Evolutionary conservation across 768 basidiomycete genomes (phyloP), one percentile per base, ranked within the genome.

Genomic region (Lactarius evosmus): DNA sequence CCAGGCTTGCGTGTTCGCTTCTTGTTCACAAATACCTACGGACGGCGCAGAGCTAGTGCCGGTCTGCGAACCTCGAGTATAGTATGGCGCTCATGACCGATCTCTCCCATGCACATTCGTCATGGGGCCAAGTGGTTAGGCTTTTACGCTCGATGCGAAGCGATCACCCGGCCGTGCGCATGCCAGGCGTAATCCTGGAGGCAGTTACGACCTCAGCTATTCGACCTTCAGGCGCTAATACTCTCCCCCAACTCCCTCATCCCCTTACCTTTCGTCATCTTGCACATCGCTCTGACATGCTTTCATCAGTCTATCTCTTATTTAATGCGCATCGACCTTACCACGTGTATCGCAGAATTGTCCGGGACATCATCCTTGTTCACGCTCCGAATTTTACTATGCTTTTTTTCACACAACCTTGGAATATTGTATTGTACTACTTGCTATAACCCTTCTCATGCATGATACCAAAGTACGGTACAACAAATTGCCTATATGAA

Each of bases 381-480:
- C 57, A 19, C 57, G 44, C 14, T 16, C n/a, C 8, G 40, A 41
- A 49, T 19, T 51, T 63, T 49, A n/a, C 53, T 51, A 52, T 63
- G 40, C 40, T 41, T 62, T 57, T 50, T 30, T 58, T 63, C 32
- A 50, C n/a, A 9, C 8, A 36, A 44, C 27, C 49, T 33, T 30
- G 52, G 30, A 49, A 19, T 64, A 64, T 36, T 38, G 46, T 64
- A 64, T 46, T 64, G 41, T 64, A 64, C 63, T 64, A 64, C 63
- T 64, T 41, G n/a, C 49, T 41, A 41, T 60, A 49, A 25, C 29
- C 19, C 70, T 2, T 73, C 72, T 11, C 69, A 66, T 16, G 69
- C 74, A 49, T 56, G 64, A 59, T 70, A 77, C 34, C 68, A 25
- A 22, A 36, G 14, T 56, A 49, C 44, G 44, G 36, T 61, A 56